These are phyloP conservation scores for Candida nemodendra DNA, from an alignment of 805 yeast species.

Conservation along the genomic window DNA sequence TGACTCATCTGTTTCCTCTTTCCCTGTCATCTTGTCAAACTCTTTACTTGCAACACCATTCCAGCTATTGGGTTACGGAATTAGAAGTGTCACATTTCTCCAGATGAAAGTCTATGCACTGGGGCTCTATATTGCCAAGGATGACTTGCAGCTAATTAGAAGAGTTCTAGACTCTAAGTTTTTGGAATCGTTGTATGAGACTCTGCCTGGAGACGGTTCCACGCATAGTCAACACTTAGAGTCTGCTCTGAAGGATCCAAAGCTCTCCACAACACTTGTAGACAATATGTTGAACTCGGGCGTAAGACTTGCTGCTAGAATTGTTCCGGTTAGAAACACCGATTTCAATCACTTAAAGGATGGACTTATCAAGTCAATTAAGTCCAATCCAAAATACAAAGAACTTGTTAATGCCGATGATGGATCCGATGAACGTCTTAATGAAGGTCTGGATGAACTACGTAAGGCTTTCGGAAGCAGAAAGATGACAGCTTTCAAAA, in stretches of 20 bases:
- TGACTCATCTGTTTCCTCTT: constrained; percentile 28
- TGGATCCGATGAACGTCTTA: constrained; percentile 34
- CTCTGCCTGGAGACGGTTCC: constrained; percentile 5
- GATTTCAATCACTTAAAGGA: constrained; percentile 88
- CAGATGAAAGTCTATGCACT: constrained; percentile 82
- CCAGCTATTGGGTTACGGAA: constrained; percentile 74
- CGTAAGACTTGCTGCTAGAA: constrained; percentile 65
- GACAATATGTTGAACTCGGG: constrained; percentile 56
- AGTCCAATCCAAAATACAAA: constrained; percentile 63
- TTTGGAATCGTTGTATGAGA: constrained; percentile 33
- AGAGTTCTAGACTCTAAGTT: constrained; percentile 43
- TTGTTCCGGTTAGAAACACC: constrained; percentile 86
- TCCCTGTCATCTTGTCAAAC: constrained; percentile 23
- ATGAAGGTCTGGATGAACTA: constrained; percentile 62
- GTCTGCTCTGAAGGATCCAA: constrained; percentile 49
- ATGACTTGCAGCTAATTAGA: constrained; percentile 47
- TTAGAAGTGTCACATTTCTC: constrained; percentile 78
- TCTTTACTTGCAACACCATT: constrained; percentile 33
- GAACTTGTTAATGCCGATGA: constrained; percentile 41
- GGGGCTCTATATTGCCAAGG: constrained; percentile 72
- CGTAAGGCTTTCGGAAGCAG: constrained; percentile 55
- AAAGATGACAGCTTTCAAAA: constrained; percentile 73
- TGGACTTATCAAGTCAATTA: constrained; percentile 79
- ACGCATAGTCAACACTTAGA: constrained; percentile 41
- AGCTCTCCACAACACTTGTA: constrained; percentile 51